Evolutionary conservation across 306 rosid genomes (phyloP), one percentile per base, ranked within the genome.

Genomic region (Quercus alba): DNA sequence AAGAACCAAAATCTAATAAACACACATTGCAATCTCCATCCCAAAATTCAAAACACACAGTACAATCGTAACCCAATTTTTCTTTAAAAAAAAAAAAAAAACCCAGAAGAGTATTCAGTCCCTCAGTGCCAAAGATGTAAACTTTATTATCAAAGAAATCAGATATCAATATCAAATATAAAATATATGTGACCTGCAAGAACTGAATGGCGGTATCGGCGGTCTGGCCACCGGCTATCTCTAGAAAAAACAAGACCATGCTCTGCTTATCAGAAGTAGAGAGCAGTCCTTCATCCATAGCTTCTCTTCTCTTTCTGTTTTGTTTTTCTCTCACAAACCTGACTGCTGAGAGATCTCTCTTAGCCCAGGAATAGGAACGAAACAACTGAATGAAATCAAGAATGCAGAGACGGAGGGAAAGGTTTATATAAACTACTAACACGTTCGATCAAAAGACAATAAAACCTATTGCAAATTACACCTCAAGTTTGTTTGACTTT

Each of bases 221-320:
- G 21, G 85, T 56, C 70, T 88, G 89, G 1, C 88, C 92, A 3
- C 75, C 89, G 75, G 88, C 84, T 81, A 88, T 81, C 89, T 88
- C 92, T 58, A 88, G 74, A 33, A 88, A 88, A 67, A 86, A 75
- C 11, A 82, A 72, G 67, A 88, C 82, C 86, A 81, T 75, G 67
- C 78, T 80, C 84, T 84, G 89, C 82, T 86, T 76, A 21, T 88
- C 88, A 38, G 70, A 71, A 31, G 86, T 59, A 44, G 89, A 86
- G 38, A 72, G 46, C 56, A 75, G 44, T 38, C 44, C 81, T 21
- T 70, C 85, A 66, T 83, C 87, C 92, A 86, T 86, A 67, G 23
- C 72, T 67, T 20, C 19, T 23, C n/a, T 19, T 35, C 54, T 46
- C 54, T 38, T 38, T 7, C 8, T 7, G 10, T 38, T 38, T 38